phyloP scores from a whole-genome alignment of 2,329 filamentous ascomycete species.

The Fusarium sp. region DNA sequence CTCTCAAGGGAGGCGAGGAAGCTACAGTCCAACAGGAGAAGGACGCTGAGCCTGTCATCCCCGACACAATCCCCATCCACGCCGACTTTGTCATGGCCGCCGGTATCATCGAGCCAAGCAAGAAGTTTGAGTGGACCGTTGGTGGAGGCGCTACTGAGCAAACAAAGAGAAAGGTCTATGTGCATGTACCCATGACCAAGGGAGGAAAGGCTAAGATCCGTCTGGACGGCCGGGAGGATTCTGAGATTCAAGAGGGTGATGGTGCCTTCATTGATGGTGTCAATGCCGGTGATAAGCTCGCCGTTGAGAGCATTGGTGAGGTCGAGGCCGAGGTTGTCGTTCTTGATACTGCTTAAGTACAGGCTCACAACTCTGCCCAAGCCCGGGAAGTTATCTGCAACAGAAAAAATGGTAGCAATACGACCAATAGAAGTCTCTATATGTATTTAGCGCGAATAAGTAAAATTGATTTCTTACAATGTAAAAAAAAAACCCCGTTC shows the following conservation, averaged over 20 bases:
- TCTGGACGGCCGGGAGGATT: slow-evolving; percentile 72
- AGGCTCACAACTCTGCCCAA: background rate
- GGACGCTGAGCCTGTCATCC: slow-evolving; percentile 67
- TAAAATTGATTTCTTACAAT: slow-evolving; percentile 1
- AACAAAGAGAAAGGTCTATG: slow-evolving; percentile 75
- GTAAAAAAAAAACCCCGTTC: background rate
- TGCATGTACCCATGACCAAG: slow-evolving; percentile 85
- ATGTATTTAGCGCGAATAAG: slow-evolving; percentile 23
- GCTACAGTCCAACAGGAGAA: slow-evolving; percentile 71
- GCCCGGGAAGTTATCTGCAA: background rate
- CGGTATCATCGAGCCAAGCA: slow-evolving; percentile 72
- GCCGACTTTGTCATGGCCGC: slow-evolving; percentile 87
- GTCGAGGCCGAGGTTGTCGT: slow-evolving; percentile 76
- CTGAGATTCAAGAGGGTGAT: slow-evolving; percentile 76
- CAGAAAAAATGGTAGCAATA: background rate
- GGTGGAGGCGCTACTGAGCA: slow-evolving; percentile 65
- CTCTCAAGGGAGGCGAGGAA: slow-evolving; percentile 71
- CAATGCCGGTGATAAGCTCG: slow-evolving; percentile 70
- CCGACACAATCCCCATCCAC: slow-evolving; percentile 81
- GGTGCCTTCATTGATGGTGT: slow-evolving; percentile 78
- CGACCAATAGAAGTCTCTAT: background rate
- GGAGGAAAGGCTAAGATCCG: slow-evolving; percentile 77
- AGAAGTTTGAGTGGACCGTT: slow-evolving; percentile 75
- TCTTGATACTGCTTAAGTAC: slow-evolving; percentile 66
- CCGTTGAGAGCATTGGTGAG: slow-evolving; percentile 73